These are phyloP conservation scores for Penstemon newberryi DNA, from an alignment of 257 asterid species.

Conservation along the genomic window DNA sequence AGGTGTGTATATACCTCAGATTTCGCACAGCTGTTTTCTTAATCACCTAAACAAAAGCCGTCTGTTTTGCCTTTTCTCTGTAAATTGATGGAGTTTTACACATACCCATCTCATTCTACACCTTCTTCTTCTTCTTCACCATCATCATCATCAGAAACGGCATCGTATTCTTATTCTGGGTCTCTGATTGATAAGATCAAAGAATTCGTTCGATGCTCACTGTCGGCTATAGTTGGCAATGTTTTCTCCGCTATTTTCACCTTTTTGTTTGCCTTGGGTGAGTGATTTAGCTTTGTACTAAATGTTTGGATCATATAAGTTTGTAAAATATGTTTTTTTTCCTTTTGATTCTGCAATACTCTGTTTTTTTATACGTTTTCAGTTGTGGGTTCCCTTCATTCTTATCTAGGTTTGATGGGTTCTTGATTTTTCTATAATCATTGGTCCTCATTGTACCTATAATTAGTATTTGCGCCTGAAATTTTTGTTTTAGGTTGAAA, in stretches of 20 bases:
- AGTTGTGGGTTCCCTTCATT: slow-evolving; percentile 30
- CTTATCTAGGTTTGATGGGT: slow-evolving; percentile 29
- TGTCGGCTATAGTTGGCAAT: slow-evolving; percentile 73
- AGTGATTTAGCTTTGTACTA: slow-evolving; percentile 20
- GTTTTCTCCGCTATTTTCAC: slow-evolving; percentile 88
- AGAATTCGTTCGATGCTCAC: slow-evolving; percentile 63
- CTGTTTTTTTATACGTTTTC: slow-evolving; percentile 23
- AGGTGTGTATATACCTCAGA: background rate
- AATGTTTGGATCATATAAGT: slow-evolving; percentile 11
- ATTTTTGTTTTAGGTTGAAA: slow-evolving; percentile 23
- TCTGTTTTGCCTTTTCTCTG: slow-evolving; percentile 26
- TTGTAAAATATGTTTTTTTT: background rate
- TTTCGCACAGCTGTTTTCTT: slow-evolving; percentile 33
- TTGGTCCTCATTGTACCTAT: slow-evolving; percentile 11
- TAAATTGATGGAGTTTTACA: slow-evolving; percentile 74
- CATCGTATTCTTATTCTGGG: slow-evolving; percentile 43
- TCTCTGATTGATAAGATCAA: slow-evolving; percentile 59
- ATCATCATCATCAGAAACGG: slow-evolving; percentile 29
- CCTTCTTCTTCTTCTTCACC: slow-evolving; percentile 52
- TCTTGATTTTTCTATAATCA: background rate
- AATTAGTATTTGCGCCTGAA: slow-evolving; percentile 5
- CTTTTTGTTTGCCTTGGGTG: slow-evolving; percentile 88
- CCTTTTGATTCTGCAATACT: slow-evolving; percentile 15
- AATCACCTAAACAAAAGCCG: slow-evolving; percentile 30
- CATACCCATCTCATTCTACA: slow-evolving; percentile 64